Evolutionary conservation across 179 eudicot species (phyloP).

Genomic region (Heliamphora pulchella): DNA sequence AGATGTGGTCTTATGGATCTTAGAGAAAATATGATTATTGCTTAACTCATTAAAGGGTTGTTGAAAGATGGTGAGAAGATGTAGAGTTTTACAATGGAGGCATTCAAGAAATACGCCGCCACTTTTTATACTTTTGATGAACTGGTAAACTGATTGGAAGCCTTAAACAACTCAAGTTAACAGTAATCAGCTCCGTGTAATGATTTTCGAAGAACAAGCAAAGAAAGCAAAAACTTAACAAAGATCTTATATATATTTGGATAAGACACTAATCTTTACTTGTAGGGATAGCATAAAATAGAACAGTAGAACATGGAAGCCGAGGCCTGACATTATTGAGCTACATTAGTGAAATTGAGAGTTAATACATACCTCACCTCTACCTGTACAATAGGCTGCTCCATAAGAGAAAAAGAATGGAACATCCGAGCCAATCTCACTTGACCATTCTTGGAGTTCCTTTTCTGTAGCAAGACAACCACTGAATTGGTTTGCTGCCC

Average conservation of each 20-base stretch:
- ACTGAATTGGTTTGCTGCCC: conserved; percentile 98
- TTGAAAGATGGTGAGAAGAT: neutral
- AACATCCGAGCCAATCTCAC: conserved; percentile 97
- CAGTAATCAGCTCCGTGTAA: neutral
- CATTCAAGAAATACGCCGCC: neutral
- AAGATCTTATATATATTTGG: neutral
- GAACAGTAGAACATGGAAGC: neutral
- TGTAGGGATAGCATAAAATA: neutral
- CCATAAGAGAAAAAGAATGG: conserved; percentile 95
- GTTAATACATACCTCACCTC: conserved; percentile 76
- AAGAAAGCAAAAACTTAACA: neutral
- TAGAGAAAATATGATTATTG: neutral
- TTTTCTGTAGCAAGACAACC: conserved; percentile 80
- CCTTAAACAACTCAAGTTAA: neutral
- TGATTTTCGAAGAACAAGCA: neutral
- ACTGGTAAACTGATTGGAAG: neutral
- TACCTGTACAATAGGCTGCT: conserved; percentile 92
- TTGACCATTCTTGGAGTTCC: conserved; percentile 91
- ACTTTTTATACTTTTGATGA: neutral
- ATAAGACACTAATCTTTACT: neutral
- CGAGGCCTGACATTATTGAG: conserved; percentile 7
- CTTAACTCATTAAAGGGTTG: too few relatives aligned
- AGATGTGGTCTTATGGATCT: neutral
- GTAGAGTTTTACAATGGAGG: neutral
- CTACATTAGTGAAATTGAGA: neutral